Base-by-base conservation (phyloP, 2,329 filamentous ascomycete species). In the Aureobasidium subglaciale region DNA sequence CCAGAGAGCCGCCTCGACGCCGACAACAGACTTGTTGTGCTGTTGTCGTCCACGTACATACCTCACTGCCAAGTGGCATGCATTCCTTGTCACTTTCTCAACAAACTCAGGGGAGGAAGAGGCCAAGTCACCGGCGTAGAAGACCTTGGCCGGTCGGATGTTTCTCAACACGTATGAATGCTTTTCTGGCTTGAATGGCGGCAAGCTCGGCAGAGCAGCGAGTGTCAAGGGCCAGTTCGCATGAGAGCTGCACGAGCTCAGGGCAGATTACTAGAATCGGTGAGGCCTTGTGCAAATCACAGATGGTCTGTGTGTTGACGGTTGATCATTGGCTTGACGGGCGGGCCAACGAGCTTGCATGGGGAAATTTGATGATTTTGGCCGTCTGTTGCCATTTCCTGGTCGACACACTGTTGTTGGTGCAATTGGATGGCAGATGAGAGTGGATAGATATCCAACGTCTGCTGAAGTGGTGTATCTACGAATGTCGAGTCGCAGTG, bases 351-450 rank as follows among this genome's bases (percentile, higher is more conserved):
- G 41, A 52, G 13, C 34, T 29, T 16, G 48, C 48, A 41, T 52
- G 48, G 48, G 35, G 48, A 52, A 52, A 52, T 52, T 52, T 52
- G 48, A 41, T 32, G 45, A 50, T 20, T 22, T 37, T 37, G 34
- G 22, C 27, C 41, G 34, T 32, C 35, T 38, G 46, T 29, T 41
- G 11, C 25, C 16, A 27, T 30, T 30, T 16, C 48, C 18, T 24
- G 10, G 11, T 15, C 34, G 15, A 29, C 46, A 32, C 15, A 25
- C 22, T 29, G 34, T 37, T n/a, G 13, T 16, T 32, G 18, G 34
- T 34, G 7, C 24, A 13, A n/a, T 27, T 8, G 27, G 46, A 22
- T 15, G 34, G 11, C 24, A 38, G 22, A 37, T 4, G 22, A 50
- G 34, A 4, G 10, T 50, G 34, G 10, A 5, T 15, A n/a, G 15